Evolutionary conservation across 371 early-diverging fungal genomes (phyloP).

Genomic region (Syncephalastrum contaminatum): DNA sequence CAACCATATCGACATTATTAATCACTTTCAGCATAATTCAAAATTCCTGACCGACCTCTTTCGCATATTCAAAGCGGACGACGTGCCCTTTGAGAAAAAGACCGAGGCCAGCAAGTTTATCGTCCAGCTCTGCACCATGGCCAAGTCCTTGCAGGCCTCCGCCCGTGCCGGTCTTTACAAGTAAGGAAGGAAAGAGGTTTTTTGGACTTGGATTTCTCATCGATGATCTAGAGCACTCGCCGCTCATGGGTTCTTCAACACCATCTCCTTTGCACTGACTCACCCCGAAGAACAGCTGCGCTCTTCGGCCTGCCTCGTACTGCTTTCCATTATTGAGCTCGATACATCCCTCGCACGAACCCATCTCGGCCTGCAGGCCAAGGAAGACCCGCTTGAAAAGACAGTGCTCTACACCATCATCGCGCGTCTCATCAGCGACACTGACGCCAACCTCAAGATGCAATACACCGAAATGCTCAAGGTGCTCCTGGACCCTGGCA

Average conservation of each 20-base stretch:
- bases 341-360: constrained; percentile 75
- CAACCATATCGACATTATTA: constrained; percentile 81
- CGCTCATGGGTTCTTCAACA: constrained; percentile 73
- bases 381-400: constrained; percentile 30
- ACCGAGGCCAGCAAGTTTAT: constrained; percentile 74
- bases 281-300: constrained; percentile 53
- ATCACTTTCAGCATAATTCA: constrained; percentile 65
- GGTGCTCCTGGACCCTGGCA: constrained; percentile 67
- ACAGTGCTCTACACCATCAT: constrained; percentile 65
- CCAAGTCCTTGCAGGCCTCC: constrained; percentile 64
- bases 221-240: constrained; percentile 54
- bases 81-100: constrained; percentile 40
- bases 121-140: constrained; percentile 71
- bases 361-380: constrained; percentile 63
- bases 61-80: constrained; percentile 53
- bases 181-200: constrained; percentile 15
- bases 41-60: constrained; percentile 68
- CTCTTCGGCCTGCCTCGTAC: constrained; percentile 64
- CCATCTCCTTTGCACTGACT: constrained; percentile 66
- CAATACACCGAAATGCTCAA: constrained; percentile 77
- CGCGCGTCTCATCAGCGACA: constrained; percentile 55
- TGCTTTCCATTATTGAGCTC: constrained; percentile 75
- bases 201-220: background rate
- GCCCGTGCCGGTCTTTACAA: constrained; percentile 59
- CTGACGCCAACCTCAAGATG: constrained; percentile 62